A percentile compares a stretch with the other conserved stretches of the same genome.
These are phyloP conservation scores for Auriscalpium microsporum DNA, from an alignment of 768 basidiomycete genomes.

Conservation along the genomic window DNA sequence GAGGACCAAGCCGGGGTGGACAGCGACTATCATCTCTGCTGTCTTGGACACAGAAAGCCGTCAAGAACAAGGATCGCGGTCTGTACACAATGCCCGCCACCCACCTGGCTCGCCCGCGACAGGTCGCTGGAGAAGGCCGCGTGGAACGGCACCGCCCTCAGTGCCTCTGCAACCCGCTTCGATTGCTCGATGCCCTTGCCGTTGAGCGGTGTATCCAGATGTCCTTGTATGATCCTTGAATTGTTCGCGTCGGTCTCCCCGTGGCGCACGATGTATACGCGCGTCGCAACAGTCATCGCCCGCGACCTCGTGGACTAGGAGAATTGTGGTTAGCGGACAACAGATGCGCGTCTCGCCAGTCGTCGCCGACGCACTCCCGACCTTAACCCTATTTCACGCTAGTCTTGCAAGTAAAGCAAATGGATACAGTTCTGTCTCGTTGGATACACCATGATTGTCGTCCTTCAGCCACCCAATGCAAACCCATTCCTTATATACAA, in stretches of 20 bases:
- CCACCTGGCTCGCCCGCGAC: constrained; percentile 55
- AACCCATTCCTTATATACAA: background rate
- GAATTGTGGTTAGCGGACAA: too few relatives aligned
- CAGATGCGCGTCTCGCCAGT: too few relatives aligned
- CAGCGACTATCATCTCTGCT: constrained; percentile 48
- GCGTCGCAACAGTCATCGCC: constrained; percentile 24
- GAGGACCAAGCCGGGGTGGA: constrained; percentile 41
- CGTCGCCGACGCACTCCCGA: too few relatives aligned
- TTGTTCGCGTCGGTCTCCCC: constrained; percentile 72
- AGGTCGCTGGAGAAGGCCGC: constrained; percentile 68
- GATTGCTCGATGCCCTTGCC: constrained; percentile 54
- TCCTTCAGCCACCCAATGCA: background rate
- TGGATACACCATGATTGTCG: background rate
- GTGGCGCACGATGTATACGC: constrained; percentile 64
- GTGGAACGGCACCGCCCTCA: constrained; percentile 48
- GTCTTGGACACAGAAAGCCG: constrained; percentile 36
- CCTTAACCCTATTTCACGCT: too few relatives aligned
- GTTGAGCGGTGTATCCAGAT: constrained; percentile 62
- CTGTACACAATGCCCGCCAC: constrained; percentile 6
- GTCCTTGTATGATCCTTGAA: constrained; percentile 62
- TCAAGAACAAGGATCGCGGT: too few relatives aligned
- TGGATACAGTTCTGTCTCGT: background rate
- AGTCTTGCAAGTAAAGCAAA: background rate
- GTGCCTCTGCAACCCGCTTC: constrained; percentile 39
- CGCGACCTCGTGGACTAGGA: background rate